phyloP scores from a whole-genome alignment of 2,329 filamentous ascomycete species.

The Aspergillus sp. region DNA sequence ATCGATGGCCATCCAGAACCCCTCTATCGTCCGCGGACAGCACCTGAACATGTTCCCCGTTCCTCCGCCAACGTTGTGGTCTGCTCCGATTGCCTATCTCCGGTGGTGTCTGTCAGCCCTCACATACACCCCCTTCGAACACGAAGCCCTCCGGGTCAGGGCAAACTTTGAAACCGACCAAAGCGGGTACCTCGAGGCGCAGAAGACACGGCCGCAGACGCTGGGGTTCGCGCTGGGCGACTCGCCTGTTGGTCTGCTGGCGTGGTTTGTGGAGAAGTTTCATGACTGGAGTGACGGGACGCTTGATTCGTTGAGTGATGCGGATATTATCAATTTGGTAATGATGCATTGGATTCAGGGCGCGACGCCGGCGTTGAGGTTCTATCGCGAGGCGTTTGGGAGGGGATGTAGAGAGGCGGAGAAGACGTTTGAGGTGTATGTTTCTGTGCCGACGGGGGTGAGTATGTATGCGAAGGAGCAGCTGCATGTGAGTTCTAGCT shows the following conservation, averaged over 20 bases:
- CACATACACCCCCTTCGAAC: slow-evolving; percentile 2
- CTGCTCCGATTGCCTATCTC: slow-evolving; percentile 5
- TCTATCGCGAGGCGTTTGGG: slow-evolving; percentile 8
- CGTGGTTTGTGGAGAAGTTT: slow-evolving; percentile 23
- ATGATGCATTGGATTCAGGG: slow-evolving; percentile 21
- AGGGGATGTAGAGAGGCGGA: slow-evolving; percentile 4
- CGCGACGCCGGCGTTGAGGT: slow-evolving; percentile 9
- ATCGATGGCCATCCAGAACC: slow-evolving; percentile 16
- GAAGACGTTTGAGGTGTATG: slow-evolving; percentile 8
- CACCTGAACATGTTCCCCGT: slow-evolving; percentile 18
- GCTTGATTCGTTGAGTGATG: slow-evolving; percentile 14
- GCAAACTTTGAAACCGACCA: slow-evolving; percentile 5
- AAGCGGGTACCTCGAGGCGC: slow-evolving; percentile 8
- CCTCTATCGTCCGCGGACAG: slow-evolving; percentile 12
- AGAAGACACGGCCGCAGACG: slow-evolving; percentile 15
- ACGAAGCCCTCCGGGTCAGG: neutral
- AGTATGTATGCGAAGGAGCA: slow-evolving; percentile 19
- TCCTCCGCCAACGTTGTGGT: slow-evolving; percentile 6
- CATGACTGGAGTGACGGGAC: slow-evolving; percentile 10
- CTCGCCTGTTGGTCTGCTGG: slow-evolving; percentile 20
- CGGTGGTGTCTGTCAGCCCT: slow-evolving; percentile 4
- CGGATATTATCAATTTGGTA: slow-evolving; percentile 22
- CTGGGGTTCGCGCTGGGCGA: slow-evolving; percentile 19
- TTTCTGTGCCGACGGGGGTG: slow-evolving; percentile 11
- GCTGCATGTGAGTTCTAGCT: slow-evolving; percentile 7